A percentile compares a stretch with the other conserved stretches of the same genome.
Evolutionary conservation across 2,329 filamentous ascomycete genomes (phyloP).

Genomic region (Beauveria varroae): DNA sequence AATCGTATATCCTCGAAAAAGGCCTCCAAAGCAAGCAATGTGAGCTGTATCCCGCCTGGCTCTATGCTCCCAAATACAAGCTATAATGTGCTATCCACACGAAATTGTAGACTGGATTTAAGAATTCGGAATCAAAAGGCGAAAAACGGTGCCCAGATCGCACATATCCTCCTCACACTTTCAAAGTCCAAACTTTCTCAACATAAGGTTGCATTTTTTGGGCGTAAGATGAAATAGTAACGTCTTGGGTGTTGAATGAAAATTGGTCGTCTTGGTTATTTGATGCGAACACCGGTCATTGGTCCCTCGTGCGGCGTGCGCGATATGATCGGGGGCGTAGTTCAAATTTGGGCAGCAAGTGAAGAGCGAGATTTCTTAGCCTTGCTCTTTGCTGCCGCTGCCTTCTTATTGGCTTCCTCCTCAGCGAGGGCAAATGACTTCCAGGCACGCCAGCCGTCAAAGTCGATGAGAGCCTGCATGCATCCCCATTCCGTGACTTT

Average conservation of each 20-base stretch:
- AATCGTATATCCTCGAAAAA: not conserved
- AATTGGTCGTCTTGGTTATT: too few relatives aligned
- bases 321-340: not conserved
- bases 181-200: not conserved
- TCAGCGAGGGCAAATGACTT: slow-evolving; percentile 64
- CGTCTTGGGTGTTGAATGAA: too few relatives aligned
- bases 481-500: slow-evolving; percentile 99
- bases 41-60: not conserved
- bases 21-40: not conserved
- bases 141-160: not conserved
- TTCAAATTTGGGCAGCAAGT: slow-evolving; percentile 21
- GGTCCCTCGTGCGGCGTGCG: not conserved
- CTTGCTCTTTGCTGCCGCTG: slow-evolving; percentile 29
- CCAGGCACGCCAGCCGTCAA: slow-evolving; percentile 96
- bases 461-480: slow-evolving; percentile 98
- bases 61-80: not conserved
- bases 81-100: not conserved
- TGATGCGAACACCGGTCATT: too few relatives aligned
- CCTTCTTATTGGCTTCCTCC: slow-evolving; percentile 35
- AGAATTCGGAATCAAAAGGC: not conserved
- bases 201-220: not conserved
- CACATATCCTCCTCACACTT: not conserved
- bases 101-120: not conserved
- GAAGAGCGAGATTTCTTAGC: slow-evolving; percentile 39
- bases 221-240: not conserved